These are phyloP conservation scores for Tolypocladium guangdongense DNA, from an alignment of 2,329 filamentous ascomycete genomes.

Conservation along the genomic window DNA sequence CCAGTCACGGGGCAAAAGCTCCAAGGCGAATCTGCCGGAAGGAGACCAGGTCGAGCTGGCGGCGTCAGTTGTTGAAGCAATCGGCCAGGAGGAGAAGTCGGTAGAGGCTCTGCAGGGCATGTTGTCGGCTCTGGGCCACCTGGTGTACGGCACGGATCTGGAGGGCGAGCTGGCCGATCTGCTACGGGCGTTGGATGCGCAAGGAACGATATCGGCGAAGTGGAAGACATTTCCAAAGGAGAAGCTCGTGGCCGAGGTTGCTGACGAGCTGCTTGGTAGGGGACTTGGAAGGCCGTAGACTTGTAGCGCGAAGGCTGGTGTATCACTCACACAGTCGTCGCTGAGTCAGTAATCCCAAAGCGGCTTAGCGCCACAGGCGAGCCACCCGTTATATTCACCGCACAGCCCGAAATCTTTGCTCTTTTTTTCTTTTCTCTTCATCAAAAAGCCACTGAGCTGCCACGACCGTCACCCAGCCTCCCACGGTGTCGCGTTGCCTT, in stretches of 20 bases:
- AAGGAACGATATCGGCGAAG: constrained; percentile 50
- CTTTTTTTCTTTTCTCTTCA: constrained; percentile 34
- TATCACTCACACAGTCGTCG: too few species aligned
- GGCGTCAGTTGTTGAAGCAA: constrained; percentile 69
- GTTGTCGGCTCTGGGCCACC: constrained; percentile 62
- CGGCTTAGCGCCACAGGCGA: constrained; percentile 11
- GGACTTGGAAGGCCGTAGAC: constrained; percentile 28
- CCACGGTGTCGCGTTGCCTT: constrained; percentile 55
- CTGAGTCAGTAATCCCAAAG: constrained; percentile 3
- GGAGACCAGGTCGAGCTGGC: constrained; percentile 70
- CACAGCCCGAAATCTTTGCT: constrained; percentile 16
- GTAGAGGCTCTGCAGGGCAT: constrained; percentile 67
- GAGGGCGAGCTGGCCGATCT: constrained; percentile 72
- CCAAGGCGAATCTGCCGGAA: constrained; percentile 49
- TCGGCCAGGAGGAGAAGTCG: constrained; percentile 46
- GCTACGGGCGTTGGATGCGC: constrained; percentile 66
- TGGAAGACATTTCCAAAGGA: constrained; percentile 45
- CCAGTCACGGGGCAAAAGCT: constrained; percentile 46
- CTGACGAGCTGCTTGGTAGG: constrained; percentile 37
- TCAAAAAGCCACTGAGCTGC: constrained; percentile 56
- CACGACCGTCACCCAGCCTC: constrained; percentile 49
- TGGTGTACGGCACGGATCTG: constrained; percentile 59
- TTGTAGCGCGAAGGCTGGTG: too few species aligned
- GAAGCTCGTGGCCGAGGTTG: constrained; percentile 45
- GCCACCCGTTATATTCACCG: constrained; percentile 10